Evolutionary conservation across 805 yeast genomes (phyloP).

Genomic region (Candida easanensis): DNA sequence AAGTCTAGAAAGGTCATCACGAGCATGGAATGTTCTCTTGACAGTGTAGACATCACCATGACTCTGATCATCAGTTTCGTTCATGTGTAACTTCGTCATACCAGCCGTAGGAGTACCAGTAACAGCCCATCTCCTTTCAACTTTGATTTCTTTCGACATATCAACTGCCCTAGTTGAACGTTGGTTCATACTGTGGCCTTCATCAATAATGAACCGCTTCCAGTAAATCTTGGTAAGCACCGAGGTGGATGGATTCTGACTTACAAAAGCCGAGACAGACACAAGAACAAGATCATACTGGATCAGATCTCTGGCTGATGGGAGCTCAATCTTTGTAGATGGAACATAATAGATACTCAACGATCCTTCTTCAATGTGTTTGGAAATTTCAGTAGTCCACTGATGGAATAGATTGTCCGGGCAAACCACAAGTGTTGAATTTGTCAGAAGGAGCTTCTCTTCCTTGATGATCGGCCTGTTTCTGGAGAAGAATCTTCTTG

Average conservation of each 20-base stretch:
- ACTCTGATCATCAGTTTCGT: constrained; percentile 16
- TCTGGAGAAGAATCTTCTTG: constrained; percentile 21
- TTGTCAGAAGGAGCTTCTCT: constrained; percentile 41
- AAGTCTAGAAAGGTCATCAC: constrained; percentile 50
- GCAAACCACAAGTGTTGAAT: constrained; percentile 55
- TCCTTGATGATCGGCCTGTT: constrained; percentile 16
- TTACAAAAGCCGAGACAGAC: constrained; percentile 44
- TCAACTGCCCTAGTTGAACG: constrained; percentile 47
- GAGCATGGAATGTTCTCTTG: constrained; percentile 47
- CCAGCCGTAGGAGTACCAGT: constrained; percentile 80
- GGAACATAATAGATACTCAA: constrained; percentile 36
- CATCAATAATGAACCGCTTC: constrained; percentile 74
- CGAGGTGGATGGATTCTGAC: constrained; percentile 35
- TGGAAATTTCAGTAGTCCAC: constrained; percentile 57
- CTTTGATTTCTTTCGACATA: constrained; percentile 45
- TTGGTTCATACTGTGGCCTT: constrained; percentile 65
- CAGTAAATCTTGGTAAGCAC: constrained; percentile 46
- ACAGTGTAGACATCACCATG: constrained; percentile 37
- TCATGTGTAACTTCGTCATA: constrained; percentile 51
- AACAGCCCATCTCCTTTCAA: constrained; percentile 71
- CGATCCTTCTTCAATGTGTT: constrained; percentile 44
- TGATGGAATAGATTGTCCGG: constrained; percentile 69
- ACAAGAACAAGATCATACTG: constrained; percentile 53
- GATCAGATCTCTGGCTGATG: constrained; percentile 31
- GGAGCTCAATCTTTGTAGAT: constrained; percentile 25